Percentiles rank a stretch among this genome's conserved stretches.
These are phyloP conservation scores for Eutypa lata DNA, from an alignment of 2,329 filamentous ascomycete species.

Conservation along the genomic window DNA sequence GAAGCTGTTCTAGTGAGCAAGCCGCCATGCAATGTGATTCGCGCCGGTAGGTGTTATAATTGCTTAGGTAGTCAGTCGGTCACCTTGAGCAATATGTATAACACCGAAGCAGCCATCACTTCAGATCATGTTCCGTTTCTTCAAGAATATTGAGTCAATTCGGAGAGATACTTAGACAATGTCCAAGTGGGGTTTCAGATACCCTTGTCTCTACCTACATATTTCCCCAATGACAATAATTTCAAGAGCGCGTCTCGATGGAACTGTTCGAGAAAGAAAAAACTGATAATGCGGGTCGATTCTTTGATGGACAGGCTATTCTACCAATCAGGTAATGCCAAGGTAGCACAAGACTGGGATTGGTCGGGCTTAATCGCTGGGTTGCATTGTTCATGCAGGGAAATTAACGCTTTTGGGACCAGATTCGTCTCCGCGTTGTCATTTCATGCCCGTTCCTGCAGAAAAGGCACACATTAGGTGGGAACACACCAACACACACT, in stretches of 20 bases:
- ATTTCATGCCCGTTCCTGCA: slow-evolving; percentile 21
- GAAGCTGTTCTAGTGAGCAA: not conserved
- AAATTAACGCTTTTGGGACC: slow-evolving; percentile 18
- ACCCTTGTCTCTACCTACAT: too few relatives aligned
- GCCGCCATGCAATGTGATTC: not conserved
- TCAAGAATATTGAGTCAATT: too few relatives aligned
- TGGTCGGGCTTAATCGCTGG: not conserved
- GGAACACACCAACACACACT: not conserved
- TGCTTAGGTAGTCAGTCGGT: too few relatives aligned
- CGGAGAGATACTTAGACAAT: too few relatives aligned
- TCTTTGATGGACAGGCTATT: not conserved
- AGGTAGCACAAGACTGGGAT: not conserved
- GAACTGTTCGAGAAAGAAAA: not conserved
- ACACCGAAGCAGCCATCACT: too few relatives aligned
- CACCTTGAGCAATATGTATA: too few relatives aligned
- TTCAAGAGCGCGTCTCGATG: not conserved
- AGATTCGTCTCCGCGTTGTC: slow-evolving; percentile 14
- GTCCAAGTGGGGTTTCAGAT: too few relatives aligned
- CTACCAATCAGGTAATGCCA: not conserved
- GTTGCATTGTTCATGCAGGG: slow-evolving; percentile 8
- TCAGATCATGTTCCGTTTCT: too few relatives aligned
- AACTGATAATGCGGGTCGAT: not conserved
- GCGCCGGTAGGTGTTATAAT: too few relatives aligned
- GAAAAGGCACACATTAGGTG: slow-evolving; percentile 13
- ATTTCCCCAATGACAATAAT: not conserved